Percentiles rank a stretch among this genome's conserved stretches.
These are phyloP conservation scores for Tricholoma furcatifolium DNA, from an alignment of 768 basidiomycete species.

Conservation along the genomic window DNA sequence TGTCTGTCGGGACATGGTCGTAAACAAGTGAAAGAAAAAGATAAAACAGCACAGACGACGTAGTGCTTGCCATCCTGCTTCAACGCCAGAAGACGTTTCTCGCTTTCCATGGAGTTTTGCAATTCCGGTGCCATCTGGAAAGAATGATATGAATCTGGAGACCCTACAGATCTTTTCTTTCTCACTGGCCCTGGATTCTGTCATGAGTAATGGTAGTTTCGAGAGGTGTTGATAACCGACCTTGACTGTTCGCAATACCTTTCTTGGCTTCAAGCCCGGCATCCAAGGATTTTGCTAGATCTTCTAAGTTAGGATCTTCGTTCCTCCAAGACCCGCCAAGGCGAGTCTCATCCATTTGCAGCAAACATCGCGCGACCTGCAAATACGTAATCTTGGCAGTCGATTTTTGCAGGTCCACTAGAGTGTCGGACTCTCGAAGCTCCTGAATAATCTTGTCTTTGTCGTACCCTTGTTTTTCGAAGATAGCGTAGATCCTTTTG, in stretches of 20 bases:
- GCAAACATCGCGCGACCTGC: neutral
- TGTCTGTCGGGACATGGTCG: neutral
- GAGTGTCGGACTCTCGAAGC: neutral
- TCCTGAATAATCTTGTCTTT: constrained; percentile 14
- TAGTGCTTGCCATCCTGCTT: neutral
- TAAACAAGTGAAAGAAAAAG: too few relatives aligned
- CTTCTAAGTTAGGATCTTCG: neutral
- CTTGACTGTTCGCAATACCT: neutral
- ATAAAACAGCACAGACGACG: neutral
- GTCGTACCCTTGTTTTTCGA: constrained; percentile 13
- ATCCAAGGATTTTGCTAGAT: neutral
- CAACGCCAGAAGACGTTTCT: neutral
- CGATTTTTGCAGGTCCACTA: neutral
- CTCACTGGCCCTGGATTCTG: neutral
- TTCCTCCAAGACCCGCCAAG: constrained; percentile 1
- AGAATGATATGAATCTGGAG: too few relatives aligned
- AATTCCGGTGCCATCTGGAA: too few relatives aligned
- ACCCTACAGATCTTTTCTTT: neutral
- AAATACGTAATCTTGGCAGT: neutral
- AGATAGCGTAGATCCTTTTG: constrained; percentile 11
- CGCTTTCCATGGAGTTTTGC: neutral
- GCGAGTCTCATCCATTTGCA: neutral
- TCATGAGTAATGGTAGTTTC: neutral
- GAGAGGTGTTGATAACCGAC: neutral
- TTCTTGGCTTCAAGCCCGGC: neutral